Conservation (phyloP, 257 asterid species). For the Przewalskia tangutica region DNA sequence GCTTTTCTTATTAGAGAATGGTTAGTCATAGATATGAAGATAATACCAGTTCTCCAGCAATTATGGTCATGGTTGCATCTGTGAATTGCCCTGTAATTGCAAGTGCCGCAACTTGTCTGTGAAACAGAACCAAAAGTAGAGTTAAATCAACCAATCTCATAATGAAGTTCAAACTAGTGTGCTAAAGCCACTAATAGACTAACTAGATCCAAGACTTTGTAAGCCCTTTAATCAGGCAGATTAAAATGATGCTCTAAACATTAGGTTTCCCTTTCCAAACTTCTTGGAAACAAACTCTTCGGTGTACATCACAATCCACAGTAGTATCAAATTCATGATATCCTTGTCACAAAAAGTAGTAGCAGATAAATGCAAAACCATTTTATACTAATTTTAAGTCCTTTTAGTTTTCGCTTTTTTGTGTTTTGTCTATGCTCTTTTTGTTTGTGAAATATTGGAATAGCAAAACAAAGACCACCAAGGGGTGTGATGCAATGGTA, state of each 20-base stretch:
- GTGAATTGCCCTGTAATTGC: conserved; percentile 84
- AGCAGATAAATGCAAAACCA: not conserved
- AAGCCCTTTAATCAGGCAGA: not conserved
- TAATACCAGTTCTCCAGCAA: conserved; percentile 75
- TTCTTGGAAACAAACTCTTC: not conserved
- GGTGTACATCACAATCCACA: not conserved
- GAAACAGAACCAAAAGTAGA: conserved; percentile 5
- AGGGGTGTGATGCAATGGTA: not conserved
- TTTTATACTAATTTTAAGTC: not conserved
- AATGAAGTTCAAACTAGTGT: not conserved
- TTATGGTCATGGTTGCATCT: conserved; percentile 63
- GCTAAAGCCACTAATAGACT: not conserved
- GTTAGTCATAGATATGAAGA: not conserved
- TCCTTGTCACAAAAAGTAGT: not conserved
- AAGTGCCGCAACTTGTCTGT: conserved; percentile 70
- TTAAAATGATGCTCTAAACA: not conserved
- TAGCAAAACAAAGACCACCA: not conserved
- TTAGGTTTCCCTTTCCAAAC: not conserved
- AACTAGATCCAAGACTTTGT: not conserved
- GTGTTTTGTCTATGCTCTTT: too few species aligned
- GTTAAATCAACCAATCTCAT: not conserved
- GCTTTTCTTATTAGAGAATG: not conserved
- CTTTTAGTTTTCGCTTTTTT: not conserved
- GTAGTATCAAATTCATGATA: not conserved
- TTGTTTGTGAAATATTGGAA: not conserved